These are phyloP conservation scores for Lecanicillium sp. DNA, from an alignment of 2,329 filamentous ascomycete species.

Conservation along the genomic window DNA sequence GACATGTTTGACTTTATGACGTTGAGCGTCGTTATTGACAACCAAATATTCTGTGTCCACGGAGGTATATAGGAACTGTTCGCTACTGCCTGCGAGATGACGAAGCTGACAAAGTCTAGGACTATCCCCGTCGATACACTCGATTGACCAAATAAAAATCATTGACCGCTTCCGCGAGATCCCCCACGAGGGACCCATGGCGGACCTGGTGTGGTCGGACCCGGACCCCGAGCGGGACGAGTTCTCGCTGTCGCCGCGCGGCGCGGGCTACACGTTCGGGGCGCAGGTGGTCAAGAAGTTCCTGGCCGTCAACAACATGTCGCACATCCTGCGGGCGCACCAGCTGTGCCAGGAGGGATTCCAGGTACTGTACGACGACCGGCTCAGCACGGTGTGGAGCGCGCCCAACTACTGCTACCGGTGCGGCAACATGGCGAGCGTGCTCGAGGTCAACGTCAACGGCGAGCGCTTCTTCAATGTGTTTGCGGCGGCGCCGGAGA, in stretches of 20 bases:
- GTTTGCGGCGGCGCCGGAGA: slow-evolving; percentile 93
- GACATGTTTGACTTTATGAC: slow-evolving; percentile 98
- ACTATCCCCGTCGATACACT: slow-evolving; percentile 85
- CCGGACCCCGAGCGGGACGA: slow-evolving; percentile 96
- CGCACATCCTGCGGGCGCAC: slow-evolving; percentile 94
- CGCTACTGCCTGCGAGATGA: background rate
- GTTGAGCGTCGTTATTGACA: slow-evolving; percentile 94
- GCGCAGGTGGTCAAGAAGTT: slow-evolving; percentile 98
- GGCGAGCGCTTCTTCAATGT: slow-evolving; percentile 97
- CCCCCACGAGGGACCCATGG: slow-evolving; percentile 97
- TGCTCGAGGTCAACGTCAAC: slow-evolving; percentile 89
- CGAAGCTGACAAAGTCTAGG: slow-evolving; percentile 37
- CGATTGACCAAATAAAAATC: slow-evolving; percentile 98
- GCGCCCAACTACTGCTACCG: slow-evolving; percentile 94
- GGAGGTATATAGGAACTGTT: slow-evolving; percentile 51
- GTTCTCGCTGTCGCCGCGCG: slow-evolving; percentile 87
- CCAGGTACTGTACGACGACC: slow-evolving; percentile 92
- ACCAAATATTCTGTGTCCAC: slow-evolving; percentile 98
- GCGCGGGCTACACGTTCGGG: slow-evolving; percentile 95
- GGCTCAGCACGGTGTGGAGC: slow-evolving; percentile 94
- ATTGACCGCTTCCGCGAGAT: slow-evolving; percentile 99
- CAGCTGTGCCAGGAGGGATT: slow-evolving; percentile 98
- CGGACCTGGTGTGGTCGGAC: slow-evolving; percentile 98
- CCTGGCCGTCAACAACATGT: slow-evolving; percentile 94
- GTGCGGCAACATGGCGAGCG: slow-evolving; percentile 95